phyloP scores from a whole-genome alignment of 129 eudicot species.

The Escallonia herrerae region DNA sequence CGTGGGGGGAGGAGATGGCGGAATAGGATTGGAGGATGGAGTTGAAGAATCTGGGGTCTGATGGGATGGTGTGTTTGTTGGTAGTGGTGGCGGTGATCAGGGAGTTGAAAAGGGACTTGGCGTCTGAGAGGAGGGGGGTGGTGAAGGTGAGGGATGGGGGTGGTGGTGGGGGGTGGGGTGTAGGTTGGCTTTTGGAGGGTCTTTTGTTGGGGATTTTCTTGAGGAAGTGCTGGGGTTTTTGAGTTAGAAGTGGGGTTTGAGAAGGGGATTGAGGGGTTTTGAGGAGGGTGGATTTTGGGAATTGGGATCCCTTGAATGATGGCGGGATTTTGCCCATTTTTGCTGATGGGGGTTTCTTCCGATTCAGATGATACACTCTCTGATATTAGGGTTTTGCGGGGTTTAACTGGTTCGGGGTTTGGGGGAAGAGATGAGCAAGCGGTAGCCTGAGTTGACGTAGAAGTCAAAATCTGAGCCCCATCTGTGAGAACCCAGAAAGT shows the following conservation, averaged over 20 bases:
- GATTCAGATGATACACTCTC: neutral
- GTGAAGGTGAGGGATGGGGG: constrained; percentile 26
- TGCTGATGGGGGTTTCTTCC: constrained; percentile 46
- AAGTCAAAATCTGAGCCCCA: too few relatives aligned
- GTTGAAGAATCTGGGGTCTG: constrained; percentile 42
- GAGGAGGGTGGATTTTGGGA: constrained; percentile 15
- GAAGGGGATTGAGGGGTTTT: constrained; percentile 12
- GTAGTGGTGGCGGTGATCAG: constrained; percentile 12
- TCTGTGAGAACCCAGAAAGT: too few relatives aligned
- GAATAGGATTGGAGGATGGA: constrained; percentile 57
- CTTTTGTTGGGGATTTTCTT: constrained; percentile 20
- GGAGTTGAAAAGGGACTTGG: constrained; percentile 66
- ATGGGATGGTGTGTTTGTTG: constrained; percentile 13
- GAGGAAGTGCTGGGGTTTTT: constrained; percentile 7
- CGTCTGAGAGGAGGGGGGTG: constrained; percentile 59
- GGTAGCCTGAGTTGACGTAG: too few relatives aligned
- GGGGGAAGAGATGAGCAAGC: too few relatives aligned
- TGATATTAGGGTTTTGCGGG: neutral
- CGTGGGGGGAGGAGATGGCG: constrained; percentile 33
- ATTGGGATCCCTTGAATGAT: constrained; percentile 5
- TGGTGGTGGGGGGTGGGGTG: constrained; percentile 9
- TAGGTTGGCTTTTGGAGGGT: constrained; percentile 14
- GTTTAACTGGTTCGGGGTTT: neutral
- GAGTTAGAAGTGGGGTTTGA: neutral
- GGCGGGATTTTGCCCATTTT: constrained; percentile 10